Evolutionary conservation across 345 rosid species (phyloP).

Genomic region (Camelina neglecta): DNA sequence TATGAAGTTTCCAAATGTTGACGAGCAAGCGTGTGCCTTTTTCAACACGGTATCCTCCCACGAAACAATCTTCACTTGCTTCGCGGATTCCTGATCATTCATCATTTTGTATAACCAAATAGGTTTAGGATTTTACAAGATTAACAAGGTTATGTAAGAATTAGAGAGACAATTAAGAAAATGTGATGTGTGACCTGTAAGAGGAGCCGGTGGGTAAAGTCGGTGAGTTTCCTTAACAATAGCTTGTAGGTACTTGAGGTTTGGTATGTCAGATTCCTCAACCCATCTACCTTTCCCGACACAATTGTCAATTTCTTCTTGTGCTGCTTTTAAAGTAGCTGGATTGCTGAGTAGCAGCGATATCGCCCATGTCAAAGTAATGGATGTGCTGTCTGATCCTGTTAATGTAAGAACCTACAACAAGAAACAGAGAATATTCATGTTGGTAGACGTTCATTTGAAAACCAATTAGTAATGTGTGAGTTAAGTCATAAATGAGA

Average conservation of each 20-base stretch:
- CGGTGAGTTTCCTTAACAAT: conserved; percentile 66
- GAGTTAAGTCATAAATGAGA: neutral
- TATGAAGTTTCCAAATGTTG: conserved; percentile 67
- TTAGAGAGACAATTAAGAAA: neutral
- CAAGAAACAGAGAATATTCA: conserved; percentile 9
- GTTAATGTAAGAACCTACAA: conserved; percentile 55
- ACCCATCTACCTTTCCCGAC: conserved; percentile 59
- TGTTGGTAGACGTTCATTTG: neutral
- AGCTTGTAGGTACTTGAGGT: conserved; percentile 58
- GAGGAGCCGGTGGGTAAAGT: conserved; percentile 58
- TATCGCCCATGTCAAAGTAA: conserved; percentile 54
- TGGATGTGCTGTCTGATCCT: conserved; percentile 60
- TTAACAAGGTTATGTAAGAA: neutral
- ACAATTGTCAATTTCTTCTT: conserved; percentile 56
- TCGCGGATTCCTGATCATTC: conserved; percentile 48
- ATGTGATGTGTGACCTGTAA: conserved; percentile 42
- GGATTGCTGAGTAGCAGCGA: conserved; percentile 56
- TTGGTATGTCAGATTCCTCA: conserved; percentile 58
- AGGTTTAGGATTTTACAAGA: neutral
- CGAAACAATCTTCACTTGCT: conserved; percentile 53
- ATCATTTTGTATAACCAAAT: conserved; percentile 5
- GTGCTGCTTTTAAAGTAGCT: conserved; percentile 44
- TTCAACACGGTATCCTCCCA: conserved; percentile 50
- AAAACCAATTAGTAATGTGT: neutral
- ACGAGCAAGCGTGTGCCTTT: conserved; percentile 58